Conservation (phyloP, 371 early-diverging fungal genomes). For the Rhizomucor pusillus region DNA sequence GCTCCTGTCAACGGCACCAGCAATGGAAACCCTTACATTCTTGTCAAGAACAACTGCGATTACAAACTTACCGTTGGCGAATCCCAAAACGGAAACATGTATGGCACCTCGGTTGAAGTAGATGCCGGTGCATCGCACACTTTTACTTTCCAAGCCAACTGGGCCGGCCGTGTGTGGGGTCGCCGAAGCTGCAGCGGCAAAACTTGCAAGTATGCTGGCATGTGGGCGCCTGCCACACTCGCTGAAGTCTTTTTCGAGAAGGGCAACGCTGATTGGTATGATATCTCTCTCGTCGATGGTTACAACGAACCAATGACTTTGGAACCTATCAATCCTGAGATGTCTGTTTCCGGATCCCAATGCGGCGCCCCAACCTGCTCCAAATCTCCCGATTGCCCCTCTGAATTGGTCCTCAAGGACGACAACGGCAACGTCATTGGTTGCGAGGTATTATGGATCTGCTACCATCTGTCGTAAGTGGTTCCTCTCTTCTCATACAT, state of each 20-base stretch:
- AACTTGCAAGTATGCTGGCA: slow-evolving; percentile 28
- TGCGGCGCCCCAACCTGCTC: slow-evolving; percentile 34
- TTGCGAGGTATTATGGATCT: slow-evolving; percentile 15
- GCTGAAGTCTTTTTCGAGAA: slow-evolving; percentile 32
- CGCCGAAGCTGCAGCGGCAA: slow-evolving; percentile 29
- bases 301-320: slow-evolving; percentile 32
- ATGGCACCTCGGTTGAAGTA: slow-evolving; percentile 11
- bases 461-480: not conserved
- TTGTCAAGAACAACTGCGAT: slow-evolving; percentile 15
- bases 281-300: slow-evolving; percentile 37
- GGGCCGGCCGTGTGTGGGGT: slow-evolving; percentile 46
- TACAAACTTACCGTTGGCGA: slow-evolving; percentile 13
- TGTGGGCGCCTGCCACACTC: slow-evolving; percentile 27
- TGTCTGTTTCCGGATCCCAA: slow-evolving; percentile 4
- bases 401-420: slow-evolving; percentile 20
- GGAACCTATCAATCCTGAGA: slow-evolving; percentile 20
- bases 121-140: slow-evolving; percentile 11
- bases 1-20: slow-evolving; percentile 4
- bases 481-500: too few species aligned
- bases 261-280: slow-evolving; percentile 26
- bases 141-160: slow-evolving; percentile 15
- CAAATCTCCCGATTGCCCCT: slow-evolving; percentile 27
- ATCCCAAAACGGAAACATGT: slow-evolving; percentile 14
- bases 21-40: slow-evolving; percentile 5
- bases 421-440: slow-evolving; percentile 27